Base-by-base conservation (phyloP, 768 basidiomycete species). In the Boletus subparvulus region DNA sequence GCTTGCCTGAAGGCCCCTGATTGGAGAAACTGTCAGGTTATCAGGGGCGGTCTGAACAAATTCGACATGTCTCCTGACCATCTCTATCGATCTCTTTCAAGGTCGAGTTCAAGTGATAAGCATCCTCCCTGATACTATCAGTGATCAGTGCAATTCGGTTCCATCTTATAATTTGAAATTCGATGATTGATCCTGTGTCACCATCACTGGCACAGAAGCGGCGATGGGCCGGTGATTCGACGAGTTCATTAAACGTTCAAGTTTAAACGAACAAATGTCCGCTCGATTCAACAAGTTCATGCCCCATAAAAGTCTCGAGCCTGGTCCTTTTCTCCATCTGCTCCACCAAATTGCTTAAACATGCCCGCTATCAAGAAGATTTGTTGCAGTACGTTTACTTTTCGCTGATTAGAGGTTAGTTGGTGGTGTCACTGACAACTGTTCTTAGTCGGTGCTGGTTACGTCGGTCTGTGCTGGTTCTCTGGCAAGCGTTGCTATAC, bases 371-470 rank as follows among this genome's bases (percentile, higher is more conserved):
- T 94, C 63, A 81, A 82, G 61, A 92, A 86, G 70, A 90, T 94
- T 62, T 93, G 92, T 77, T 94, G 92, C 79, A 90, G 92, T 94
- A 68, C 72, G 90, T 84, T 53, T 55, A 32, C 39, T 48, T 46
- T 28, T 11, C 13, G 6, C 14, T 21, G 19, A 40, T 30, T 14
- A 16, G 17, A 43, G 14, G 41, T 50, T 46, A 21, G 26, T n/a
- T 13, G 14, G 21, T 21, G 48, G 32, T 35, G 51, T 50, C 42
- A 42, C 50, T 53, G 33, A 67, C 41, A 44, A 50, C 54, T 24
- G 45, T 61, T 56, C 41, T 6, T 55, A 92, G 91, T 92, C 62
- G 90, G 90, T 68, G 90, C 91, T 71, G 92, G 94, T 69, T 97
- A 97, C 71, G 94, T 97, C 71, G 94, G 93, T 92, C 63, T 71